phyloP scores from a whole-genome alignment of 139 green algal species.

The Auxenochlorella pyrenoidosa region DNA sequence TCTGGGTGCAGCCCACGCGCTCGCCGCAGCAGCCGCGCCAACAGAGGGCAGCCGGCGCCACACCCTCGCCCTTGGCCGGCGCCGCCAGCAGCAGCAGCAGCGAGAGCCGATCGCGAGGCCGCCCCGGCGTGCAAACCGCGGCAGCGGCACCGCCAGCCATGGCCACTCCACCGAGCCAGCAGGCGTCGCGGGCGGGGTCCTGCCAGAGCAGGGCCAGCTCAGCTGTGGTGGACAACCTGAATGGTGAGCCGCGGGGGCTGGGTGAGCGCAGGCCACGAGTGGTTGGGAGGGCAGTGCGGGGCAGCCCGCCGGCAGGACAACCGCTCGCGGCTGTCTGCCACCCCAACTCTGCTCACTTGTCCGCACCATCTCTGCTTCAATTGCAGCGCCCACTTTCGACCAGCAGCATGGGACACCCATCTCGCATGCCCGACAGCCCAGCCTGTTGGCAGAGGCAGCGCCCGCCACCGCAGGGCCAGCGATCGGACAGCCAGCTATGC shows the following conservation, averaged over 20 bases:
- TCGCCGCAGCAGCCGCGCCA: neutral
- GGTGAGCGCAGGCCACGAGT: neutral
- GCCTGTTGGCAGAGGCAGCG: neutral
- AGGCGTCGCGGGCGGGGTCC: neutral
- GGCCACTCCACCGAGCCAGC: neutral
- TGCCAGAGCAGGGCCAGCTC: neutral
- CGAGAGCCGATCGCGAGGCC: neutral
- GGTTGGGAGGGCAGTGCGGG: no score
- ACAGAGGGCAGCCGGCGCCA: neutral
- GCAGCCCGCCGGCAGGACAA: no score
- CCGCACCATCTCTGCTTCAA: neutral
- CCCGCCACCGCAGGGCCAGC: neutral
- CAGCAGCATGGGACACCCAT: neutral
- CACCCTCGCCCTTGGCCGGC: neutral
- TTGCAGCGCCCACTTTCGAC: neutral
- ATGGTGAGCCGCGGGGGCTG: neutral
- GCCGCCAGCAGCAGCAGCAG: neutral
- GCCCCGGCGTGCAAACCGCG: neutral
- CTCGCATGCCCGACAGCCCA: neutral
- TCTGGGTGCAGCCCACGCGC: constrained; percentile 11
- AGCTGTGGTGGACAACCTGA: constrained; percentile 13
- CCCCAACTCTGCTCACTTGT: no score
- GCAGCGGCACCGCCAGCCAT: neutral
- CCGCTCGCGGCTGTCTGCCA: no score
- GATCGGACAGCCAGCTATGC: neutral